Conservation (phyloP, 257 asterid species). For the Nicotiana knightiana region DNA sequence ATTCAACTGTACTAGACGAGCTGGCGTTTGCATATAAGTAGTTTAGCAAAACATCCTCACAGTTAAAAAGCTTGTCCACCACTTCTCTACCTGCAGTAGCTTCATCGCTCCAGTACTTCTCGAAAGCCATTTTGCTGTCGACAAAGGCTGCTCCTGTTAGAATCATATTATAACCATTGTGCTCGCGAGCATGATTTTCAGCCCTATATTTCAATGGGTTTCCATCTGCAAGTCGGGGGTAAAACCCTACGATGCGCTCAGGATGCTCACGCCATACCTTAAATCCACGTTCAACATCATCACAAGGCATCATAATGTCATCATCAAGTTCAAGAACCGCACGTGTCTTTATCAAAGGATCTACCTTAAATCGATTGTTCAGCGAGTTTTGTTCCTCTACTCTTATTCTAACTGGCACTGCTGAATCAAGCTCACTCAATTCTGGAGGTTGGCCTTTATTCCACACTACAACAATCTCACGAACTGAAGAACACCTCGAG, state of each 20-base stretch:
- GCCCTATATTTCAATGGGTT: slow-evolving; percentile 46
- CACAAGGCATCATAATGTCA: slow-evolving; percentile 94
- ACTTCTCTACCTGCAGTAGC: slow-evolving; percentile 49
- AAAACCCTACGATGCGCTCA: slow-evolving; percentile 75
- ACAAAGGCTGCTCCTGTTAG: slow-evolving; percentile 93
- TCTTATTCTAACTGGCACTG: slow-evolving; percentile 80
- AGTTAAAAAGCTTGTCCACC: slow-evolving; percentile 66
- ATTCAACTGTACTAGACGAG: slow-evolving; percentile 56
- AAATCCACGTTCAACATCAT: slow-evolving; percentile 87
- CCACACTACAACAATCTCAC: slow-evolving; percentile 96
- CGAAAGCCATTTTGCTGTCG: slow-evolving; percentile 47
- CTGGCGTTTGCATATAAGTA: slow-evolving; percentile 75
- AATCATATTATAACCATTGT: slow-evolving; percentile 80
- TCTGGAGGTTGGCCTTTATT: slow-evolving; percentile 79
- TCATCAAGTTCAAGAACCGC: slow-evolving; percentile 93
- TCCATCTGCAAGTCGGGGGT: slow-evolving; percentile 64
- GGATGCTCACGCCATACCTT: slow-evolving; percentile 86
- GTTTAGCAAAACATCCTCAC: slow-evolving; percentile 92
- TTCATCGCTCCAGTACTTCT: slow-evolving; percentile 74
- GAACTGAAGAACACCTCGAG: slow-evolving; percentile 91
- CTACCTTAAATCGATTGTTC: slow-evolving; percentile 77
- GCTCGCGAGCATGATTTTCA: slow-evolving; percentile 70
- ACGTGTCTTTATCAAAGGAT: slow-evolving; percentile 66
- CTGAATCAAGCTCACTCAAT: slow-evolving; percentile 58
- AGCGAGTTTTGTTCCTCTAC: slow-evolving; percentile 69